These are phyloP conservation scores for Boletellus dicymbophilus DNA, from an alignment of 1,284 basidiomycete genomes.

Conservation along the genomic window DNA sequence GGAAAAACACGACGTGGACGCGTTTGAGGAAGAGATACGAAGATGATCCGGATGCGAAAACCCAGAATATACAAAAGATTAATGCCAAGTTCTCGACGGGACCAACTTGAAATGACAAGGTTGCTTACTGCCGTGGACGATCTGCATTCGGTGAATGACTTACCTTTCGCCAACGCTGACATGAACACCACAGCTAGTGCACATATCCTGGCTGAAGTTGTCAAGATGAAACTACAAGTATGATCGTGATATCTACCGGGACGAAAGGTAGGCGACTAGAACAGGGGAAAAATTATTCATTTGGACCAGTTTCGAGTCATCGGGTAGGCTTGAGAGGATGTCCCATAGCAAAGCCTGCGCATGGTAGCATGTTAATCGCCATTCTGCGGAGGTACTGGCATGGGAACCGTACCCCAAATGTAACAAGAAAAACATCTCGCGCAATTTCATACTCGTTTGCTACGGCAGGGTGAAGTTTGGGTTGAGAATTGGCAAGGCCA, in stretches of 20 bases:
- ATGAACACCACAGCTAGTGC: slow-evolving; percentile 22
- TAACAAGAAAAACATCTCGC: slow-evolving; percentile 23
- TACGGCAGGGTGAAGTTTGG: slow-evolving; percentile 14
- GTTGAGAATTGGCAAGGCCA: slow-evolving; percentile 18
- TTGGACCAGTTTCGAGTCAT: slow-evolving; percentile 19
- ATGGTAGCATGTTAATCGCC: slow-evolving; percentile 4
- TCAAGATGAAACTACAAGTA: slow-evolving; percentile 3
- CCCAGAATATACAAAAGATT: slow-evolving; percentile 18
- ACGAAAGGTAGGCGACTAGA: slow-evolving; percentile 28
- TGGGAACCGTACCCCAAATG: slow-evolving; percentile 26
- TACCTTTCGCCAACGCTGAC: slow-evolving; percentile 22
- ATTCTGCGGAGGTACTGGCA: not conserved
- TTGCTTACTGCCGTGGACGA: not conserved
- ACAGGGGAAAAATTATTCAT: slow-evolving; percentile 12
- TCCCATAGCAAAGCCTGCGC: slow-evolving; percentile 32
- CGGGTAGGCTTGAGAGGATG: slow-evolving; percentile 23
- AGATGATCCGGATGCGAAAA: slow-evolving; percentile 23
- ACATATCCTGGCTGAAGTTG: slow-evolving; percentile 11
- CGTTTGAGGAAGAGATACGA: slow-evolving; percentile 36
- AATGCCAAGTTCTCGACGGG: slow-evolving; percentile 22
- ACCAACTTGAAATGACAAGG: slow-evolving; percentile 14
- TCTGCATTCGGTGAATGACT: not conserved
- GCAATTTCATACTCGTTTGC: slow-evolving; percentile 23
- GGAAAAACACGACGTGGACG: slow-evolving; percentile 27
- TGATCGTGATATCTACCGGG: slow-evolving; percentile 22